Conservation (phyloP, 257 asterid genomes). For the Mitragyna speciosa region DNA sequence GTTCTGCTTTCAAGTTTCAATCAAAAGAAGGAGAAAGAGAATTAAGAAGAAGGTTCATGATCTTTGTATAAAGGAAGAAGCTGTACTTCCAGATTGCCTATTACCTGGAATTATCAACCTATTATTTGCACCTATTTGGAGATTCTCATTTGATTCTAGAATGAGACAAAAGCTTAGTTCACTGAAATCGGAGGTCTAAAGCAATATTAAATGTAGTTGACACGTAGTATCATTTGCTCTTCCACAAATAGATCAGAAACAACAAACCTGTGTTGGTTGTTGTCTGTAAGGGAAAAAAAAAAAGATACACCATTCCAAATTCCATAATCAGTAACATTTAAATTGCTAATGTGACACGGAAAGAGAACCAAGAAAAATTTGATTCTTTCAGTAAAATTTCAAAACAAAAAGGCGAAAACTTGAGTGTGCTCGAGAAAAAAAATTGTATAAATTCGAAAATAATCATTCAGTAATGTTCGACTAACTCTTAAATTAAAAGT, state of each 20-base stretch:
- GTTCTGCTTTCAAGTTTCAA: background rate
- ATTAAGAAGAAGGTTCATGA: background rate
- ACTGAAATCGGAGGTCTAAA: background rate
- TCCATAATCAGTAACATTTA: background rate
- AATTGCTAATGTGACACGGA: background rate
- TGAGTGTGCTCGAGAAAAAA: no score
- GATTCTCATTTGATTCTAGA: background rate
- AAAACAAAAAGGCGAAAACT: no score
- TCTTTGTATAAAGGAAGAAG: background rate
- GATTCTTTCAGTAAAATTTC: no score
- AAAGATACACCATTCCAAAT: background rate
- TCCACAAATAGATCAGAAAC: background rate
- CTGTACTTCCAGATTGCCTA: background rate
- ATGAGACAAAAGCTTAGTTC: background rate
- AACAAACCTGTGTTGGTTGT: no score
- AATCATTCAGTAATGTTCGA: no score
- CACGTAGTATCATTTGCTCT: background rate
- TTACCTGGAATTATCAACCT: background rate
- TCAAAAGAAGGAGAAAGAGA: background rate
- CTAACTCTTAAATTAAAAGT: no score
- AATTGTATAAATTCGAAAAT: no score
- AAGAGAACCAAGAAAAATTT: background rate
- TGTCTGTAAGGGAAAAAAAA: no score
- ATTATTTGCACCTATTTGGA: background rate
- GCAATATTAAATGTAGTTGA: background rate